Percentiles rank a stretch among this genome's conserved stretches.
Evolutionary conservation across 176 grass and related monocot species (phyloP).

Genomic region (Avena insularis): DNA sequence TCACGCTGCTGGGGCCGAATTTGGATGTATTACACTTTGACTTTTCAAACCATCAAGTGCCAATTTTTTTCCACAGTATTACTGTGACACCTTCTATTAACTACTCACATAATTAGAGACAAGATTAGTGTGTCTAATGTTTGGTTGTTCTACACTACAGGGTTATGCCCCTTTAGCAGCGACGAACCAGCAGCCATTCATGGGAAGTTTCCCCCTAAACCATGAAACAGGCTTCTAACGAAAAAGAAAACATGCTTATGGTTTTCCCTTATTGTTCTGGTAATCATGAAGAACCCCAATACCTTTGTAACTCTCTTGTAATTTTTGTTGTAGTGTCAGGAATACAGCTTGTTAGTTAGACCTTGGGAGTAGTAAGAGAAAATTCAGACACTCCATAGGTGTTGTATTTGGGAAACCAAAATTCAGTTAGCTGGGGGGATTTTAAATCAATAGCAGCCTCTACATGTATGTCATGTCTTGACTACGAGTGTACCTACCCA

Average conservation of each 20-base stretch:
- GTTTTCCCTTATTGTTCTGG: not conserved
- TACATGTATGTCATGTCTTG: not conserved
- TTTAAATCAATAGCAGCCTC: not conserved
- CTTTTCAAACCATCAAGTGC: not conserved
- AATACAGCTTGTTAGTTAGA: not conserved
- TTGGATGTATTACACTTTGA: not conserved
- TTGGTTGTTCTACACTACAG: constrained; percentile 49
- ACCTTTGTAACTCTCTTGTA: constrained; percentile 5
- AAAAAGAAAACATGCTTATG: not conserved
- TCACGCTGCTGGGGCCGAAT: not conserved
- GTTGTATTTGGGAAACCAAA: not conserved
- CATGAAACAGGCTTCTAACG: constrained; percentile 41
- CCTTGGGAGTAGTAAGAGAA: not conserved
- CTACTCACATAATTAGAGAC: not conserved
- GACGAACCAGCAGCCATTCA: constrained; percentile 51
- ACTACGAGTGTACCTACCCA: constrained; percentile 9
- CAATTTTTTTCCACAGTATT: constrained; percentile 4
- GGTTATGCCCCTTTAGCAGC: constrained; percentile 53
- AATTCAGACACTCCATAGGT: not conserved
- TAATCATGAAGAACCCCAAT: not conserved
- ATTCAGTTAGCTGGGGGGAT: not conserved
- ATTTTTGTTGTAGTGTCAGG: constrained; percentile 12
- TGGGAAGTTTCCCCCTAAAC: constrained; percentile 50
- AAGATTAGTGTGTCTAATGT: constrained; percentile 30
- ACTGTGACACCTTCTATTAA: not conserved